These are phyloP conservation scores for Saccharomycopsis fodiens DNA, from an alignment of 805 yeast genomes.

Conservation along the genomic window DNA sequence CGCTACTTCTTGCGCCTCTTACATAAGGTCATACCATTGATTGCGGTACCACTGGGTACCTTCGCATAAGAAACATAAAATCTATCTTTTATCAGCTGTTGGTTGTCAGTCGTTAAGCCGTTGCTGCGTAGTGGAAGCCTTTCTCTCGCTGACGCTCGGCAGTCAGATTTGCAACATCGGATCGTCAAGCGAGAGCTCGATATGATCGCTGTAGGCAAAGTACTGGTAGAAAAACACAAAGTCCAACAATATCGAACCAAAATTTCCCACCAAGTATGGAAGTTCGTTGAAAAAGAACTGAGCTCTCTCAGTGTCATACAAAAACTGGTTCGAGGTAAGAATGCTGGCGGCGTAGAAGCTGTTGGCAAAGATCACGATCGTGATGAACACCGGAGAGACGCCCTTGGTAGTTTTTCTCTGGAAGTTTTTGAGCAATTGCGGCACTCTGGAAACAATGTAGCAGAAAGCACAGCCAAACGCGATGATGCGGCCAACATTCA, in stretches of 20 bases:
- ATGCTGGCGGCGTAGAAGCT: conserved; percentile 70
- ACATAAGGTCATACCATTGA: no score
- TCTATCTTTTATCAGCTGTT: no score
- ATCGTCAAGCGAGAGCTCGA: neutral
- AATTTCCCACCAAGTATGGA: conserved; percentile 78
- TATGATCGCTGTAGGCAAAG: conserved; percentile 22
- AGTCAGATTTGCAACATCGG: neutral
- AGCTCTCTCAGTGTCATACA: conserved; percentile 28
- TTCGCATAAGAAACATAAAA: no score
- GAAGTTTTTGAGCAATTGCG: conserved; percentile 76
- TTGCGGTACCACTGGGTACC: no score
- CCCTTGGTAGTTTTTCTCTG: conserved; percentile 79
- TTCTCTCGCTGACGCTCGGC: no score
- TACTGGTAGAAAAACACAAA: conserved; percentile 59
- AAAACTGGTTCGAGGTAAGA: conserved; percentile 51
- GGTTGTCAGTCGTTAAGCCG: no score
- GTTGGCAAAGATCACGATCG: conserved; percentile 55
- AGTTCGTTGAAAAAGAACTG: conserved; percentile 58
- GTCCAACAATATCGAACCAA: conserved; percentile 81
- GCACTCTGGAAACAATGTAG: conserved; percentile 73
- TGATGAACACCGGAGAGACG: conserved; percentile 68
- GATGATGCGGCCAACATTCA: conserved; percentile 36
- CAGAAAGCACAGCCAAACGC: conserved; percentile 79
- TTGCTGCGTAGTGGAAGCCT: no score
- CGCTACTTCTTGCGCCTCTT: no score